These are phyloP conservation scores for Wilhelminamyces savonicus DNA, from an alignment of 805 yeast genomes.

Conservation along the genomic window DNA sequence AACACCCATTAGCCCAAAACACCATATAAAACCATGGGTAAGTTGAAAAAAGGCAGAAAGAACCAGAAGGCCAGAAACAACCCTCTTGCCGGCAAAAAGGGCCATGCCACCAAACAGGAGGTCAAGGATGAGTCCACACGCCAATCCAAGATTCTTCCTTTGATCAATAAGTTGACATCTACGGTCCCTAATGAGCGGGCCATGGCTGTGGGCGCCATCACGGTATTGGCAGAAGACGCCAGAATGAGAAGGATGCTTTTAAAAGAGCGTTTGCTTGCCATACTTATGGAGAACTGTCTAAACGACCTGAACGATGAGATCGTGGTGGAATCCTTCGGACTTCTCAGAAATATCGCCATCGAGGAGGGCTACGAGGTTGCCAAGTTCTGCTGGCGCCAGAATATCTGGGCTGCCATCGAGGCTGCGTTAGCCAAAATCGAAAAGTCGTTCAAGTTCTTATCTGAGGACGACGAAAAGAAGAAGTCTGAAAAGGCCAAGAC, in stretches of 20 bases:
- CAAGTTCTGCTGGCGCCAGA: constrained; percentile 67
- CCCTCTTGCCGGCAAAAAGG: constrained; percentile 21
- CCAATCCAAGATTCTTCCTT: constrained; percentile 57
- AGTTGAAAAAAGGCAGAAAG: constrained; percentile 56
- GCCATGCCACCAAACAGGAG: constrained; percentile 9
- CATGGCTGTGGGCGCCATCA: constrained; percentile 69
- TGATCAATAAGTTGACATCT: constrained; percentile 59
- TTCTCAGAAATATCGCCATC: constrained; percentile 70
- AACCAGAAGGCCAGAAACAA: constrained; percentile 28
- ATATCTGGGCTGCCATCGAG: constrained; percentile 62
- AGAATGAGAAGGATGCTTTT: constrained; percentile 55
- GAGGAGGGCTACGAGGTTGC: constrained; percentile 88
- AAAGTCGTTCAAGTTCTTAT: constrained; percentile 40
- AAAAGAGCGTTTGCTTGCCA: constrained; percentile 65
- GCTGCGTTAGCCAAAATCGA: constrained; percentile 45
- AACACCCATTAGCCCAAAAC: too few relatives aligned
- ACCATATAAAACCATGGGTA: constrained; percentile 56
- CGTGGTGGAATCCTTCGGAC: constrained; percentile 74
- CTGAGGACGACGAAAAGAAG: constrained; percentile 13
- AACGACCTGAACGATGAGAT: constrained; percentile 68
- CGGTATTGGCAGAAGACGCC: constrained; percentile 65
- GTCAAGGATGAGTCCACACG: constrained; percentile 42
- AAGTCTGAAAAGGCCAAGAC: constrained; percentile 33
- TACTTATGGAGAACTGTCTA: constrained; percentile 56
- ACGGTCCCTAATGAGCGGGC: constrained; percentile 65